Evolutionary conservation across 164 flowering plant genomes (phyloP).

Genomic region (Magnolia officinalis): DNA sequence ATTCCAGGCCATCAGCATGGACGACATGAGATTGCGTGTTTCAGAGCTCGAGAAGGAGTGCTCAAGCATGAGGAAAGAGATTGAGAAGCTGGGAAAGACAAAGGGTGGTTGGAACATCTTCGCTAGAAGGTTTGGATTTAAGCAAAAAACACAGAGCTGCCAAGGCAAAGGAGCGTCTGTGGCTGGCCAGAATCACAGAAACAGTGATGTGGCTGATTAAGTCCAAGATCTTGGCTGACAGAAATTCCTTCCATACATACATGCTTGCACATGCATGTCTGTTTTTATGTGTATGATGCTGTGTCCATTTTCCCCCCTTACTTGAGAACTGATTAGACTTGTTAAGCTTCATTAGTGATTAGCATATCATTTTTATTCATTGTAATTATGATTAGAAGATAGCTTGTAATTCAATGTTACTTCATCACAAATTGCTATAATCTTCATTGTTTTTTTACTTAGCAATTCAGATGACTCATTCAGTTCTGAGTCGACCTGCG

Average conservation of each 20-base stretch:
- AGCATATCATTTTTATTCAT: background rate
- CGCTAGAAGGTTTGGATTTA: slow-evolving; percentile 30
- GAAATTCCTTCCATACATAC: background rate
- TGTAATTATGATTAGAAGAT: background rate
- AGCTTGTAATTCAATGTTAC: background rate
- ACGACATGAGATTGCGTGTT: slow-evolving; percentile 47
- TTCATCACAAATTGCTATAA: background rate
- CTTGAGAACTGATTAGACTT: background rate
- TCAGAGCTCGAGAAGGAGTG: slow-evolving; percentile 67
- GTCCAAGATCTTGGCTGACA: slow-evolving; percentile 2
- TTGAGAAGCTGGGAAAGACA: slow-evolving; percentile 44
- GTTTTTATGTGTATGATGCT: slow-evolving; percentile 4
- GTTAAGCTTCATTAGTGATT: background rate
- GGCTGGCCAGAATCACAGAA: slow-evolving; percentile 2
- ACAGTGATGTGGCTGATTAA: slow-evolving; percentile 6
- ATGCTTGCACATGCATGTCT: background rate
- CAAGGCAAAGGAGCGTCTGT: slow-evolving; percentile 15
- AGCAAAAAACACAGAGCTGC: slow-evolving; percentile 21
- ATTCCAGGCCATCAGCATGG: slow-evolving; percentile 13
- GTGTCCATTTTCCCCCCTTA: background rate
- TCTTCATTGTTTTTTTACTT: background rate
- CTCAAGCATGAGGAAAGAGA: slow-evolving; percentile 46
- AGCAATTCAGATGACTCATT: background rate
- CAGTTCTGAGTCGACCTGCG: background rate
- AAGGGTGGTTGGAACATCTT: slow-evolving; percentile 55